Conservation (phyloP, 257 asterid species). For the Ilex asprella region DNA sequence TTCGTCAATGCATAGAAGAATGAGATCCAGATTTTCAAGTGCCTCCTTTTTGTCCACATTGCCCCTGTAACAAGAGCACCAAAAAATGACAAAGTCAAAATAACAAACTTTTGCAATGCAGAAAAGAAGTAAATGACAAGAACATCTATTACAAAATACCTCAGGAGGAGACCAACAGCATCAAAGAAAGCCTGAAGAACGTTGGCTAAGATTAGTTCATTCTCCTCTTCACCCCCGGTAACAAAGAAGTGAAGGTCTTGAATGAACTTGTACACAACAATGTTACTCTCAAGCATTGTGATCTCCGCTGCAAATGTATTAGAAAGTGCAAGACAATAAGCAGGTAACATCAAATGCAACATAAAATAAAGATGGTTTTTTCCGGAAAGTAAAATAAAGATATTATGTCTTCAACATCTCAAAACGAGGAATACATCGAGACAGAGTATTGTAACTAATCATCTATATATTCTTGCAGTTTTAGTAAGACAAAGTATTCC, state of each 20-base stretch:
- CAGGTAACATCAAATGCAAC: background rate
- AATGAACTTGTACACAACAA: conserved; percentile 63
- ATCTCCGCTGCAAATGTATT: conserved; percentile 52
- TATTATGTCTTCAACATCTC: too few species aligned
- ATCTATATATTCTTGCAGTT: too few species aligned
- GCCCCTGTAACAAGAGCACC: conserved; percentile 25
- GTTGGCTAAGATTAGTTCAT: conserved; percentile 61
- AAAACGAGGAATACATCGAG: too few species aligned
- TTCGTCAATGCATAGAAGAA: conserved; percentile 81
- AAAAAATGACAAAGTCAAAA: background rate
- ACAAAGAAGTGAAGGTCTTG: conserved; percentile 85
- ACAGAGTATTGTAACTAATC: too few species aligned
- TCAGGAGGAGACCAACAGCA: conserved; percentile 65
- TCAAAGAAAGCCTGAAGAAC: conserved; percentile 76
- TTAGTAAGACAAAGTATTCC: too few species aligned
- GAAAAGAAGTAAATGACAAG: conserved; percentile 4
- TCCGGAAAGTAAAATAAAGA: too few species aligned
- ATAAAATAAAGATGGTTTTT: too few species aligned
- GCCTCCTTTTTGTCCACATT: conserved; percentile 70
- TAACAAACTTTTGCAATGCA: background rate
- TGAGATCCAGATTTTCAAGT: conserved; percentile 73
- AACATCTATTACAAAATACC: conserved; percentile 28
- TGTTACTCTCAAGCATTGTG: conserved; percentile 59
- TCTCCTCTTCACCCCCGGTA: conserved; percentile 73
- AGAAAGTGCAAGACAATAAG: conserved; percentile 6